phyloP scores from a whole-genome alignment of 2,329 filamentous ascomycete genomes.

The Dichotomopilus funicola region DNA sequence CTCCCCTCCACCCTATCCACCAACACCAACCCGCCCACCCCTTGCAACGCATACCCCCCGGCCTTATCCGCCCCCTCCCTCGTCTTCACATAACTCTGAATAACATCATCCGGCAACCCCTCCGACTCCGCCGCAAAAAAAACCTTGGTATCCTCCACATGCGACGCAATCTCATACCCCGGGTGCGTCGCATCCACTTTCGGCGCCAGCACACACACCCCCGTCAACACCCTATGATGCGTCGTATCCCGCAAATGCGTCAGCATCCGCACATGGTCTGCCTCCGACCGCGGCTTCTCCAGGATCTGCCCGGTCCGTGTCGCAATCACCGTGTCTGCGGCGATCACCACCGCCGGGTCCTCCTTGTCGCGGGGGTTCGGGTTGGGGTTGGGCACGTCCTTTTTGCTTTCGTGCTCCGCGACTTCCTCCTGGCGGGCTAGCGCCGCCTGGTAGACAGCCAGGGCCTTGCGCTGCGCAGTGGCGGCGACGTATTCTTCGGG shows the following conservation, averaged over 20 bases:
- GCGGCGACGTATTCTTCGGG: conserved; percentile 87
- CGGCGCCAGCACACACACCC: conserved; percentile 76
- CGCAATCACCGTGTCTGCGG: conserved; percentile 87
- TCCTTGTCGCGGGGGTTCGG: conserved; percentile 21
- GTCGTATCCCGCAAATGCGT: conserved; percentile 70
- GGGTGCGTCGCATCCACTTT: conserved; percentile 73
- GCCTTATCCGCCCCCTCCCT: conserved; percentile 94
- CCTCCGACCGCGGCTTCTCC: conserved; percentile 81
- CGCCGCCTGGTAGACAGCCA: conserved; percentile 57
- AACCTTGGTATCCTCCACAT: conserved; percentile 89
- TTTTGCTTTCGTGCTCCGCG: conserved; percentile 23
- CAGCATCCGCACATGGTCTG: conserved; percentile 78
- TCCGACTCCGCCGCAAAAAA: conserved; percentile 63
- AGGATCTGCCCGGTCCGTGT: conserved; percentile 68
- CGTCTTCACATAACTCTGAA: conserved; percentile 71
- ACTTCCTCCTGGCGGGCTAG: conserved; percentile 34
- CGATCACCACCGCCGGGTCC: conserved; percentile 79
- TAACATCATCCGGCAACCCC: conserved; percentile 67
- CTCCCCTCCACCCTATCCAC: conserved; percentile 84
- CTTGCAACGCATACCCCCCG: conserved; percentile 91
- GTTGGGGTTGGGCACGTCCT: conserved; percentile 28
- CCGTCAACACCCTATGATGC: conserved; percentile 78
- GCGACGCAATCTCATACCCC: conserved; percentile 73
- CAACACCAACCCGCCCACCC: conserved; percentile 75
- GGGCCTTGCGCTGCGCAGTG: conserved; percentile 77